A percentile compares a stretch with the other conserved stretches of the same genome.
These are phyloP conservation scores for Endocalyx cinctus DNA, from an alignment of 2,329 filamentous ascomycete species.

Conservation along the genomic window DNA sequence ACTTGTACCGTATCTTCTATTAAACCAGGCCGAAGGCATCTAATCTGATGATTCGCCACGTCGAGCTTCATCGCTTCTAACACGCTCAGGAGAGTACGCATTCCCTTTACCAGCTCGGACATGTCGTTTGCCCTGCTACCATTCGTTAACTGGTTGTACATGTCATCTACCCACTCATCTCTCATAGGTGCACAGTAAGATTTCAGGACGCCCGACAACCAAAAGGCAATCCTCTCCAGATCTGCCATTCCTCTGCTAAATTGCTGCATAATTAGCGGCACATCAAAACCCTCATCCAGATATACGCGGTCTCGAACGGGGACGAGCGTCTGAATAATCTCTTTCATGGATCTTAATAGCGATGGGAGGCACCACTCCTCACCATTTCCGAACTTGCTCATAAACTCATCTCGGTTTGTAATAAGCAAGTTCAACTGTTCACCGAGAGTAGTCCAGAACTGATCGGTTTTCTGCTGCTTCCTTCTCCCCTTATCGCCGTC, in stretches of 20 bases:
- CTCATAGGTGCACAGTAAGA: constrained; percentile 95
- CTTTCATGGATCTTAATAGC: constrained; percentile 76
- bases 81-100: constrained; percentile 76
- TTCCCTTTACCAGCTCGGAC: constrained; percentile 67
- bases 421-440: constrained; percentile 52
- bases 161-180: constrained; percentile 82
- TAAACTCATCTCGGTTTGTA: constrained; percentile 45
- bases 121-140: constrained; percentile 71
- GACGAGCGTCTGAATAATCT: constrained; percentile 84
- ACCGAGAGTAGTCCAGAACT: constrained; percentile 72
- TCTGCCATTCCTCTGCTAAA: constrained; percentile 82
- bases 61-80: constrained; percentile 97
- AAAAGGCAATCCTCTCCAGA: constrained; percentile 73
- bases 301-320: constrained; percentile 78
- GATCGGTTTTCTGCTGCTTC: constrained; percentile 71
- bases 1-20: constrained; percentile 91
- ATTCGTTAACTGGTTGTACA: constrained; percentile 73
- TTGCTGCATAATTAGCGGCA: constrained; percentile 86
- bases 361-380: constrained; percentile 65
- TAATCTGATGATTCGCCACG: constrained; percentile 94
- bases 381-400: constrained; percentile 40
- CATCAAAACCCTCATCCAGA: constrained; percentile 79
- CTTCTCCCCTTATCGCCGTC: constrained; percentile 80
- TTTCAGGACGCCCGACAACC: constrained; percentile 82
- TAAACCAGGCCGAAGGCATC: constrained; percentile 75